Evolutionary conservation across 495 filamentous ascomycete species (phyloP).

Genomic region (Parathielavia hyrcaniae): DNA sequence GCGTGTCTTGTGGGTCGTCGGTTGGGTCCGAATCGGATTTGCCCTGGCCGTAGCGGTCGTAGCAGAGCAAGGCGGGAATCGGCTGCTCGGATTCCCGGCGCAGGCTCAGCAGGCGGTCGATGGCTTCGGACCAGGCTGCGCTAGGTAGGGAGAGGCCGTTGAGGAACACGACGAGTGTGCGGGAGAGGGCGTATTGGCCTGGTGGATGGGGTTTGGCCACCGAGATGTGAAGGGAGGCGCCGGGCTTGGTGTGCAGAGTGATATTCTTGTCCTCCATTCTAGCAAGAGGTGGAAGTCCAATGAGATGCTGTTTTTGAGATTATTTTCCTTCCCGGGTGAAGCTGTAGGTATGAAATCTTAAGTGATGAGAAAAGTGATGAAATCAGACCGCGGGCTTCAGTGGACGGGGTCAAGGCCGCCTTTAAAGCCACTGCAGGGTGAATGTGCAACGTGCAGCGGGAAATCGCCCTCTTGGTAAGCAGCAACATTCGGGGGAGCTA

Average conservation of each 20-base stretch:
- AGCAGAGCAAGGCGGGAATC: constrained; percentile 46
- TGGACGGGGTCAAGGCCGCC: too few relatives aligned
- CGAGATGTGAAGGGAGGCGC: constrained; percentile 21
- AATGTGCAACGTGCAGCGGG: too few relatives aligned
- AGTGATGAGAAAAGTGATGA: background rate
- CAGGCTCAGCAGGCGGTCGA: constrained; percentile 38
- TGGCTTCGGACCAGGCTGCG: constrained; percentile 43
- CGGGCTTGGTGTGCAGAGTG: constrained; percentile 23
- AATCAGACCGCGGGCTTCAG: too few relatives aligned
- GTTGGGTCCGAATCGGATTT: constrained; percentile 50
- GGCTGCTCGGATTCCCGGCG: constrained; percentile 29
- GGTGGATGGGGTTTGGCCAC: constrained; percentile 9
- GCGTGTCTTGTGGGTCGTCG: constrained; percentile 37
- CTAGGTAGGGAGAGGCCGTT: constrained; percentile 55
- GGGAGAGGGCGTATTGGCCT: constrained; percentile 16
- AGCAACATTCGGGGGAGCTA: too few relatives aligned
- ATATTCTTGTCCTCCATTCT: constrained; percentile 22
- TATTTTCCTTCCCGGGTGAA: too few relatives aligned
- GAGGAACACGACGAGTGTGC: constrained; percentile 53
- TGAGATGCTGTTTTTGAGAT: background rate
- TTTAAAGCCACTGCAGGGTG: too few relatives aligned
- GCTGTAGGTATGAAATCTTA: too few relatives aligned
- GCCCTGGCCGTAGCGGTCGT: constrained; percentile 62
- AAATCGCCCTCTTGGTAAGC: too few relatives aligned
- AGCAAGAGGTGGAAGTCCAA: background rate